Percentiles rank a stretch among this genome's conserved stretches.
Evolutionary conservation across 2,329 filamentous ascomycete genomes (phyloP).

Genomic region (Apiospora hydei): DNA sequence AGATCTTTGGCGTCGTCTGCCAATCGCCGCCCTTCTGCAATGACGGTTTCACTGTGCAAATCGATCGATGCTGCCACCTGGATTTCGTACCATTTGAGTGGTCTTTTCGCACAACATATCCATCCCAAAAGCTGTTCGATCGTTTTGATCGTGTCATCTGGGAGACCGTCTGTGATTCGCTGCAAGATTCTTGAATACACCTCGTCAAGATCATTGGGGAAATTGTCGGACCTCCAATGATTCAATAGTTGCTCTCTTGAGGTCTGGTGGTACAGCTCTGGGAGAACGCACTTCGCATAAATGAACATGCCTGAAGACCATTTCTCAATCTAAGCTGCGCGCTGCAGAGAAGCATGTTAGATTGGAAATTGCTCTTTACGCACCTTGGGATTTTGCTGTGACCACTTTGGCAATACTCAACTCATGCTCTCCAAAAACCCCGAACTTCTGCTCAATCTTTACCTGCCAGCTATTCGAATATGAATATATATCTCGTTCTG

Average conservation of each 20-base stretch:
- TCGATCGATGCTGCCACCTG: not conserved
- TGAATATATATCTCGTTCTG: not conserved
- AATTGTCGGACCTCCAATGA: not conserved
- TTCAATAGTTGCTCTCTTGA: not conserved
- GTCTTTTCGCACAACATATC: not conserved
- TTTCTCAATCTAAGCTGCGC: not conserved
- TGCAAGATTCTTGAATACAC: not conserved
- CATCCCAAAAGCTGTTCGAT: not conserved
- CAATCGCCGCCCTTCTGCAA: not conserved
- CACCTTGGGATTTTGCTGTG: conserved; percentile 8
- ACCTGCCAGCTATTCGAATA: not conserved
- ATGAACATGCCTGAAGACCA: not conserved
- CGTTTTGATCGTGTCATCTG: not conserved
- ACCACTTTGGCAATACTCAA: not conserved
- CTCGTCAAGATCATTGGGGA: not conserved
- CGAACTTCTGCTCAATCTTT: conserved; percentile 5
- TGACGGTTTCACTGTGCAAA: not conserved
- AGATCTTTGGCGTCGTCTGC: not conserved
- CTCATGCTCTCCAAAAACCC: not conserved
- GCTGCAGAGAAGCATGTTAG: not conserved
- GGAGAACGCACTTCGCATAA: not conserved
- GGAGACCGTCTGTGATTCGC: not conserved
- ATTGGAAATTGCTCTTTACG: not conserved
- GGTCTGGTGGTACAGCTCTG: not conserved
- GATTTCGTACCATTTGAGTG: not conserved